Evolutionary conservation across 2,329 filamentous ascomycete genomes (phyloP), one percentile per base, ranked within the genome.

Genomic region (Diaporthe amygdali): DNA sequence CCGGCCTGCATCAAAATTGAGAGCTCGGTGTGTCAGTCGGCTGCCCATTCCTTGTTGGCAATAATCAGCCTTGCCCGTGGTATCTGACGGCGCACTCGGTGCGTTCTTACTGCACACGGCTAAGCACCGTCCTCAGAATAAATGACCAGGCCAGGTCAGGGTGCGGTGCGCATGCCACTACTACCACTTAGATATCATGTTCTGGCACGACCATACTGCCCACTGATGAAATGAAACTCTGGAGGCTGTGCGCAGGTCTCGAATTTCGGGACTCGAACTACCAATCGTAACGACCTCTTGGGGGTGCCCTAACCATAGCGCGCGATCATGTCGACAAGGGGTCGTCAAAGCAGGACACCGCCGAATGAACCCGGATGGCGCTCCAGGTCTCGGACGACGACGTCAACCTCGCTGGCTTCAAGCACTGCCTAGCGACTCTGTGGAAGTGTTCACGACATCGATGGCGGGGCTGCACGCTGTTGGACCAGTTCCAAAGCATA

Each of bases 231-330:
- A 47, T 41, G 32, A 63, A 63, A 41, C 30, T 41, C 41, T 63
- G 59, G 17, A 63, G 59, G 41, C 59, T 63, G 59, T 47, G 59
- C 59, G 41, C 59, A 22, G 20, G 59, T 63, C 59, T 63, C 59
- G 41, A 63, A 47, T 32, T 22, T 63, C 7, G 41, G 39, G 17
- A 15, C 25, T 47, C 59, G 41, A 30, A 20, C 59, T 34, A 47
- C 59, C 59, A 63, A 63, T 63, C 59, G 59, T 47, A 47, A 47
- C 27, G 41, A 41, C 47, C 22, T 47, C 25, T 8, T n/a, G 12
- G 22, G 41, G 54, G 22, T 59, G 37, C 12, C 22, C 34, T 27
- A 27, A 22, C 22, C 22, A 8, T 22, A 41, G 54, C 54, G 54
- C 10, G 34, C n/a, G 22, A 27, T 25, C 15, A 37, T 59, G 54